Evolutionary conservation across 345 rosid genomes (phyloP).

Genomic region (Salix caprea): DNA sequence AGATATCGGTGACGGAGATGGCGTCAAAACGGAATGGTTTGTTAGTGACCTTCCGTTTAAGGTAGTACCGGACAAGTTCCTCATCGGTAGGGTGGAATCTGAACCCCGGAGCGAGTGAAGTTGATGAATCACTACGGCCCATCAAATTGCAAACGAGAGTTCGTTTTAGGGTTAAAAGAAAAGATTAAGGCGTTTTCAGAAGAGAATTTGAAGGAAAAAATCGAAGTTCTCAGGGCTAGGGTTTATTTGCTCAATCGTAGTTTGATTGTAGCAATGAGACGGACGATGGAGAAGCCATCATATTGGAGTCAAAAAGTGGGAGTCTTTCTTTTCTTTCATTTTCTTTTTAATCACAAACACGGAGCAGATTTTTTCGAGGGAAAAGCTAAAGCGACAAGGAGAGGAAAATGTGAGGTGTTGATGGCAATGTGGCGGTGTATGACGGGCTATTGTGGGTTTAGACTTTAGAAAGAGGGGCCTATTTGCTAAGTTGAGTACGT

Average conservation of each 20-base stretch:
- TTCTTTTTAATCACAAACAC: not conserved
- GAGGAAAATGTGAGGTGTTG: not conserved
- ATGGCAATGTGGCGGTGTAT: not conserved
- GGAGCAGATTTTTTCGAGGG: conserved; percentile 3
- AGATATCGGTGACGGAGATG: conserved; percentile 68
- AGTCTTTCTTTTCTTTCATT: not conserved
- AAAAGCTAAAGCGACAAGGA: not conserved
- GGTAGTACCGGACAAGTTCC: conserved; percentile 89
- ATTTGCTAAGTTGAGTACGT: not conserved
- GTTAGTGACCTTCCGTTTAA: conserved; percentile 68
- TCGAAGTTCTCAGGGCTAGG: not conserved
- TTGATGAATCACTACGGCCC: conserved; percentile 45
- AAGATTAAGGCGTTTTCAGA: not conserved
- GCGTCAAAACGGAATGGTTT: conserved; percentile 67
- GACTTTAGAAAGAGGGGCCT: no score
- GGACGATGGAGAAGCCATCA: conserved; percentile 1
- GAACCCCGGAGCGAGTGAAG: conserved; percentile 83
- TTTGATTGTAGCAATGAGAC: not conserved
- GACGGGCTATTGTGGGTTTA: no score
- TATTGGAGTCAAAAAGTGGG: not conserved
- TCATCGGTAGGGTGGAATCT: conserved; percentile 95
- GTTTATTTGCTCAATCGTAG: not conserved
- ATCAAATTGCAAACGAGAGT: conserved; percentile 18
- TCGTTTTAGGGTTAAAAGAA: not conserved
- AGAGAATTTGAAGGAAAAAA: not conserved